Conservation (phyloP, 345 rosid genomes). For the Brassica rapa region DNA sequence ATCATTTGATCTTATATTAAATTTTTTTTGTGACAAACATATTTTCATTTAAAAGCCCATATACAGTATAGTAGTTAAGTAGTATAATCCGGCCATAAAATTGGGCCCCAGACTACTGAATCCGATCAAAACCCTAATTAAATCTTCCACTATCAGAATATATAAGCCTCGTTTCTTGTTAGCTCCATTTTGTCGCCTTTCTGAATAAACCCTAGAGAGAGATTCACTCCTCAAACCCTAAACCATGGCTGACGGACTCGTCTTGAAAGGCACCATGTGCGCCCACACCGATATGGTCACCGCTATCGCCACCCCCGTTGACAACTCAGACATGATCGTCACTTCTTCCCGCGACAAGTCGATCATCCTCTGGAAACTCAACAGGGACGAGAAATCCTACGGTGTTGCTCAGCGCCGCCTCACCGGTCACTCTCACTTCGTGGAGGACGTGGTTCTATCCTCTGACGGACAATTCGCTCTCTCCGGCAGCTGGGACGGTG, state of each 20-base stretch:
- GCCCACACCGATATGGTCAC: constrained; percentile 95
- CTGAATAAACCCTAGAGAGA: not conserved
- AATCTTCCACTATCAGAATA: not conserved
- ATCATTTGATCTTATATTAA: too few relatives aligned
- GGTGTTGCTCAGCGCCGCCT: constrained; percentile 74
- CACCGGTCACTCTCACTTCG: constrained; percentile 91
- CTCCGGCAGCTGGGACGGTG: constrained; percentile 92
- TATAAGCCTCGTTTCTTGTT: not conserved
- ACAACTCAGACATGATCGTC: constrained; percentile 82
- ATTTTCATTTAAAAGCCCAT: constrained; percentile 7
- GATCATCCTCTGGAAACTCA: constrained; percentile 79
- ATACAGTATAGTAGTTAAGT: not conserved
- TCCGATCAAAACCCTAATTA: constrained; percentile 20
- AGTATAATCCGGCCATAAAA: not conserved
- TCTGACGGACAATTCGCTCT: constrained; percentile 93
- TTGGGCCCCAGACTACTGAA: not conserved
- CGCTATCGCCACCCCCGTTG: constrained; percentile 82
- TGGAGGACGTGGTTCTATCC: constrained; percentile 85
- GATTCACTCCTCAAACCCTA: not conserved
- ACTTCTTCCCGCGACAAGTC: constrained; percentile 89
- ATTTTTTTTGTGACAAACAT: not conserved
- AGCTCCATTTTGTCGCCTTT: constrained; percentile 14
- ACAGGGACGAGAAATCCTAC: constrained; percentile 70
- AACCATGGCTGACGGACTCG: constrained; percentile 63
- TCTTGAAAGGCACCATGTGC: constrained; percentile 74